Evolutionary conservation across 2,329 filamentous ascomycete genomes (phyloP), one percentile per base, ranked within the genome.

Genomic region (Colletotrichum sp.): DNA sequence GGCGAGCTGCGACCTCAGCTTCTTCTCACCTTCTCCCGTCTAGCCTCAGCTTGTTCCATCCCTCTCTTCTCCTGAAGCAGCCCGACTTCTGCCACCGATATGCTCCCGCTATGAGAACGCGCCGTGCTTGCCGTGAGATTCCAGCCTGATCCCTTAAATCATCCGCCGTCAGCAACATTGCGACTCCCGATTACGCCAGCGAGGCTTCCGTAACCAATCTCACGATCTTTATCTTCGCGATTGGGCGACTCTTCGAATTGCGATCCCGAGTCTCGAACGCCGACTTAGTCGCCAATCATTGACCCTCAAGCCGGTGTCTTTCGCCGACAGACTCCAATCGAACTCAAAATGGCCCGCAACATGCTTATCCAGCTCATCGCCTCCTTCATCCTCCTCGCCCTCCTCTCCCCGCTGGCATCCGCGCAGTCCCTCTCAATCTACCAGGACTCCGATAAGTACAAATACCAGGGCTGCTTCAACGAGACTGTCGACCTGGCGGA

Each of bases 401-500:
- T 76, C 18, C 32, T 78, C 12, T 64, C 76, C 30, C 34, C 72
- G 10, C 68, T 80, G n/a, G 78, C 78, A 21, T 18, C 77, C 8
- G 78, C 79, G 13, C 63, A 78, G 61, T 63, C 60, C 24, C 78
- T 82, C 34, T 79, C 75, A 6, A 81, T 87, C 78, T 88, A 85
- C 81, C 81, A 81, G 65, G 79, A 79, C 52, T 82, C 83, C 7
- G 77, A 79, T 34, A 81, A 79, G 60, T 92, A 91, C 83, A 77
- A 71, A 18, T 92, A 92, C 82, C 80, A 83, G n/a, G 91, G 91
- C 72, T 93, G 91, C 84, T 92, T 84, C 83, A 90, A 91, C 78
- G 91, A 92, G 80, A 91, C 90, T 3, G 87, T 85, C n/a, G 83
- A 84, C 52, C 79, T 89, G 16, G 76, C 82, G 16, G 82, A 83